Evolutionary conservation across 768 basidiomycete genomes (phyloP).

Genomic region (Suillus placidus): DNA sequence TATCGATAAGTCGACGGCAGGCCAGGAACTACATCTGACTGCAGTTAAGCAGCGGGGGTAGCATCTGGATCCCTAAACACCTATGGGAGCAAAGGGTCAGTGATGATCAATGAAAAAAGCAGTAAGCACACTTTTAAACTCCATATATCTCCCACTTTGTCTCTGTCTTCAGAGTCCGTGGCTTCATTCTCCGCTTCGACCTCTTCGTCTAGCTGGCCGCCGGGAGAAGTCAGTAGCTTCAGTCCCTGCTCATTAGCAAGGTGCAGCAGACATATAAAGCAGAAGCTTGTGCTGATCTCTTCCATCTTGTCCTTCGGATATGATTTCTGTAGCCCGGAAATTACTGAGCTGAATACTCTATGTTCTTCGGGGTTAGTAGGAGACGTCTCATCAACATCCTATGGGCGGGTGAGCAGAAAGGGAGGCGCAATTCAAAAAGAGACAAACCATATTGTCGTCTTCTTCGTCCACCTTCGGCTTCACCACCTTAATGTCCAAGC

Average conservation of each 20-base stretch:
- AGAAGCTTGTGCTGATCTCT: conserved; percentile 98
- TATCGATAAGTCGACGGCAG: conserved; percentile 11
- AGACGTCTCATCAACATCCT: conserved; percentile 58
- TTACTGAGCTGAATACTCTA: conserved; percentile 77
- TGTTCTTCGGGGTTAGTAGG: conserved; percentile 68
- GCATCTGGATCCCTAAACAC: conserved; percentile 50
- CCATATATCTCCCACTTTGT: conserved; percentile 73
- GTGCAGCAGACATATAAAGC: conserved; percentile 97
- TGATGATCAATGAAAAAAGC: conserved; percentile 4
- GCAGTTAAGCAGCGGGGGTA: conserved; percentile 24
- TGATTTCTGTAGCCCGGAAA: conserved; percentile 74
- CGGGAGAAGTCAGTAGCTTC: conserved; percentile 63
- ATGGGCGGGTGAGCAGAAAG: conserved; percentile 4
- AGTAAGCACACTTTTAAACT: conserved; percentile 58
- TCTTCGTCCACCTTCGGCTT: conserved; percentile 38
- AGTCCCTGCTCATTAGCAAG: conserved; percentile 96
- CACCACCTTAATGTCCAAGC: conserved; percentile 74
- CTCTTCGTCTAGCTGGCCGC: conserved; percentile 40
- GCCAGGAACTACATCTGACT: conserved; percentile 20
- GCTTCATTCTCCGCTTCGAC: conserved; percentile 38
- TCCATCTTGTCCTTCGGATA: conserved; percentile 96
- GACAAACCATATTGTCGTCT: conserved; percentile 57
- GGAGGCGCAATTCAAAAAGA: conserved; percentile 1
- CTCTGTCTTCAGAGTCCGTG: conserved; percentile 41
- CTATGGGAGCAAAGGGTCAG: conserved; percentile 24